phyloP scores from a whole-genome alignment of 2,329 filamentous ascomycete species.

The Colletotrichum gigasporum region DNA sequence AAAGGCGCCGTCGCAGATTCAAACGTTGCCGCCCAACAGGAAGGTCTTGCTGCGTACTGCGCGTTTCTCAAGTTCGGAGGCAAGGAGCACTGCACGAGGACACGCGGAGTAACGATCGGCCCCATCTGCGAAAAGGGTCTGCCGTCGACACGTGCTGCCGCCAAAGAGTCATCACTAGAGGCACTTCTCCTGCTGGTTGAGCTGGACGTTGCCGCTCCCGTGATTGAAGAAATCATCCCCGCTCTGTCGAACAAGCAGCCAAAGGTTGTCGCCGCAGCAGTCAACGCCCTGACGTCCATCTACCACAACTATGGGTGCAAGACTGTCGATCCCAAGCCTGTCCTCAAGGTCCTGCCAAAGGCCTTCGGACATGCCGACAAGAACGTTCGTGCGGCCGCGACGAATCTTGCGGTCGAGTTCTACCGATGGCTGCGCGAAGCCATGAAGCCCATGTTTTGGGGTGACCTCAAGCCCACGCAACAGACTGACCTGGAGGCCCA shows the following conservation, averaged over 20 bases:
- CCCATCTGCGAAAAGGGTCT: constrained; percentile 93
- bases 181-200: constrained; percentile 90
- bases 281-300: constrained; percentile 82
- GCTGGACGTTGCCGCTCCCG: constrained; percentile 82
- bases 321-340: constrained; percentile 89
- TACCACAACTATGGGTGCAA: constrained; percentile 97
- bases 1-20: constrained; percentile 93
- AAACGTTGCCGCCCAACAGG: constrained; percentile 96
- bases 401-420: constrained; percentile 89
- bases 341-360: constrained; percentile 88
- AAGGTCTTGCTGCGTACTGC: constrained; percentile 87
- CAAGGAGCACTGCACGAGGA: constrained; percentile 79
- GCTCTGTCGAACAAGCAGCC: constrained; percentile 88
- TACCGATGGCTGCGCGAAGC: constrained; percentile 97
- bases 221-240: constrained; percentile 91
- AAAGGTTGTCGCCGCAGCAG: constrained; percentile 79
- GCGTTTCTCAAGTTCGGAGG: constrained; percentile 94
- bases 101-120: constrained; percentile 77
- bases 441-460: constrained; percentile 99
- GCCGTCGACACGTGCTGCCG: constrained; percentile 85
- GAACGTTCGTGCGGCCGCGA: constrained; percentile 94
- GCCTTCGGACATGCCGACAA: constrained; percentile 97
- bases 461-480: constrained; percentile 92
- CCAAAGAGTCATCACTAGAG: constrained; percentile 87
- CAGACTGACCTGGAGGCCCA: constrained; percentile 93